phyloP scores from a whole-genome alignment of 148 eudicot species.

The Cornus controversa region DNA sequence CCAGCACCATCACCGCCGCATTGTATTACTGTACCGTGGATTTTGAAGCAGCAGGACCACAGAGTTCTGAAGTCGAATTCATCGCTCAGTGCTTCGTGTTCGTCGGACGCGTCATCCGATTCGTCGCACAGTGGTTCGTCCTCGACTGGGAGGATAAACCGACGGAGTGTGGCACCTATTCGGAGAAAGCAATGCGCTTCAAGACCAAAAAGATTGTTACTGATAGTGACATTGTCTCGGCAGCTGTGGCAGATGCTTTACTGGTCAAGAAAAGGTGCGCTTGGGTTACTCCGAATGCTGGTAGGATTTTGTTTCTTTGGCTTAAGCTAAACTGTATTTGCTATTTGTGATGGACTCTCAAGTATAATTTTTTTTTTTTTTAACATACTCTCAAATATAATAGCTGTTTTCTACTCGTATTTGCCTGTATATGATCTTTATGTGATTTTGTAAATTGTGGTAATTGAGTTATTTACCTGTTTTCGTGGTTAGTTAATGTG shows the following conservation, averaged over 20 bases:
- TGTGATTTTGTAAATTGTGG: neutral
- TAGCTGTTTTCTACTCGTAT: slow-evolving; percentile 3
- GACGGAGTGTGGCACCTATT: slow-evolving; percentile 30
- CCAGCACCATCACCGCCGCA: slow-evolving; percentile 37
- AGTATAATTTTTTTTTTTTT: too few relatives aligned
- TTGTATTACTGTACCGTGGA: slow-evolving; percentile 34
- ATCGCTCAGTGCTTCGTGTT: slow-evolving; percentile 79
- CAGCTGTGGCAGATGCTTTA: slow-evolving; percentile 23
- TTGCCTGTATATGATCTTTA: neutral
- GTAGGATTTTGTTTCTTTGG: slow-evolving; percentile 26
- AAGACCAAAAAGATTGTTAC: slow-evolving; percentile 23
- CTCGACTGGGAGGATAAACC: slow-evolving; percentile 71
- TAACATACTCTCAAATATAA: too few relatives aligned
- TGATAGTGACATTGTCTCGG: slow-evolving; percentile 24
- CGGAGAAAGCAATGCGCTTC: slow-evolving; percentile 47
- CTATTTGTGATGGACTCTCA: too few relatives aligned
- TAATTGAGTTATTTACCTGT: too few relatives aligned
- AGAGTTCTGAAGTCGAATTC: slow-evolving; percentile 52
- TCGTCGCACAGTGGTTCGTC: slow-evolving; percentile 68
- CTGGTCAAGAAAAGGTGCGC: slow-evolving; percentile 67
- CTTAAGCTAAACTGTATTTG: too few relatives aligned
- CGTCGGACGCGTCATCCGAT: slow-evolving; percentile 91
- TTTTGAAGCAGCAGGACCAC: slow-evolving; percentile 42
- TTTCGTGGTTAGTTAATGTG: neutral
- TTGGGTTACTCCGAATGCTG: slow-evolving; percentile 88